Evolutionary conservation across 345 rosid genomes (phyloP).

Genomic region (Euphorbia pulcherrima): DNA sequence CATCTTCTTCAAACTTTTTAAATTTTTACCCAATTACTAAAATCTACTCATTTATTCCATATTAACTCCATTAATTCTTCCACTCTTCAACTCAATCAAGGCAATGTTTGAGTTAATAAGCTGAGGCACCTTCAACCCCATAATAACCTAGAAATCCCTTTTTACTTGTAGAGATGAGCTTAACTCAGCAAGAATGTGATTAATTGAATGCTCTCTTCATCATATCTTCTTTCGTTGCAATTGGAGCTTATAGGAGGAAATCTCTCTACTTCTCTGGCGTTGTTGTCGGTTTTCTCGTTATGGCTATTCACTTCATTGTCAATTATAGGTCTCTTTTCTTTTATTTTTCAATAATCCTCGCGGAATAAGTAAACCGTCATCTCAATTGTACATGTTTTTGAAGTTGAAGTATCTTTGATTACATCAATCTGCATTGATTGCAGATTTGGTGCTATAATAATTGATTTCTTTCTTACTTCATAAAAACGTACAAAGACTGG

Average conservation of each 20-base stretch:
- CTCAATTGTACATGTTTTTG: background rate
- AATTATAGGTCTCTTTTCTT: slow-evolving; percentile 51
- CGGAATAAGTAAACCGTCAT: background rate
- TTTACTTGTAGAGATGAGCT: no score
- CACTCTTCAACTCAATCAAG: no score
- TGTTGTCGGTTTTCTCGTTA: slow-evolving; percentile 66
- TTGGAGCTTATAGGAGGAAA: slow-evolving; percentile 62
- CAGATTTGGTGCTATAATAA: slow-evolving; percentile 82
- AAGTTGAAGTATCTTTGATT: background rate
- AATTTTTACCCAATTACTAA: no score
- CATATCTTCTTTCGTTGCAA: slow-evolving; percentile 54
- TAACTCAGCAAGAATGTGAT: no score
- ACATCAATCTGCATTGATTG: background rate
- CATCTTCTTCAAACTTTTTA: no score
- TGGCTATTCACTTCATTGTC: slow-evolving; percentile 62
- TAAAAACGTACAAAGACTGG: slow-evolving; percentile 91
- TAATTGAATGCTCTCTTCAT: no score
- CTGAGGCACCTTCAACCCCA: no score
- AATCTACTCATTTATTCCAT: no score
- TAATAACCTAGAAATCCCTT: no score
- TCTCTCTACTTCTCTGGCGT: slow-evolving; percentile 86
- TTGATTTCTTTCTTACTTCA: slow-evolving; percentile 73
- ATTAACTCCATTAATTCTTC: no score
- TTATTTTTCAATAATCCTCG: background rate
- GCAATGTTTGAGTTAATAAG: no score